Conservation (phyloP, 495 filamentous ascomycete species). For the Amphirosellinia nigrospora region DNA sequence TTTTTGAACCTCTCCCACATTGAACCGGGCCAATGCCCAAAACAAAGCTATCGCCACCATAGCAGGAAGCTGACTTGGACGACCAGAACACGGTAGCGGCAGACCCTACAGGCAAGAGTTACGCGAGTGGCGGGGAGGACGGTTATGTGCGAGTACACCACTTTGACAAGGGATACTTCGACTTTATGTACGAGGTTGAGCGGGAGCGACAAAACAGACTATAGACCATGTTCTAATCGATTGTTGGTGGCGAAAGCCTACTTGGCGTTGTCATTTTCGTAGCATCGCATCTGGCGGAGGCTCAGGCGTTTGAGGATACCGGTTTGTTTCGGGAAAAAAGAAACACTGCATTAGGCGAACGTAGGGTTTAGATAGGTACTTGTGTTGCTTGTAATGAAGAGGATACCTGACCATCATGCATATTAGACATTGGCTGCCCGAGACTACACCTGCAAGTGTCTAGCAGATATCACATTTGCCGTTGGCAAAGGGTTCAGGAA, state of each 20-base stretch:
- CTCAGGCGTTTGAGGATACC: conserved; percentile 39
- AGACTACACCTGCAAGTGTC: neutral
- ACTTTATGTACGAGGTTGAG: conserved; percentile 99
- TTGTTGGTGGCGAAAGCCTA: conserved; percentile 25
- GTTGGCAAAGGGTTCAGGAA: neutral
- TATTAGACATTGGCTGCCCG: neutral
- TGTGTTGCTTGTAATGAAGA: conserved; percentile 39
- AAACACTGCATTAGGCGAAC: conserved; percentile 22
- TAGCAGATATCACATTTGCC: too few relatives aligned
- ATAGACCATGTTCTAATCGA: conserved; percentile 29
- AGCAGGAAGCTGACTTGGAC: conserved; percentile 9
- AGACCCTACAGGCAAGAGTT: conserved; percentile 87
- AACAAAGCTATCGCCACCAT: neutral
- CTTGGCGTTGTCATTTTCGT: conserved; percentile 35
- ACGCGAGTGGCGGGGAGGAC: conserved; percentile 94
- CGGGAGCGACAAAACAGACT: conserved; percentile 46
- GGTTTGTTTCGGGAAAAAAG: conserved; percentile 37
- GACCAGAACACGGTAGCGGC: conserved; percentile 72
- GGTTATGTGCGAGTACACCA: conserved; percentile 98
- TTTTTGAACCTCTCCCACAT: conserved; percentile 4
- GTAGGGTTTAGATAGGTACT: conserved; percentile 28
- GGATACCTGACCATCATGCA: conserved; percentile 29
- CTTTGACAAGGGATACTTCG: conserved; percentile 98
- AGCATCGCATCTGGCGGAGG: conserved; percentile 40
- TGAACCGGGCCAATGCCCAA: neutral